Base-by-base conservation (phyloP, 2,329 filamentous ascomycete genomes). In the Xylariales sp. region DNA sequence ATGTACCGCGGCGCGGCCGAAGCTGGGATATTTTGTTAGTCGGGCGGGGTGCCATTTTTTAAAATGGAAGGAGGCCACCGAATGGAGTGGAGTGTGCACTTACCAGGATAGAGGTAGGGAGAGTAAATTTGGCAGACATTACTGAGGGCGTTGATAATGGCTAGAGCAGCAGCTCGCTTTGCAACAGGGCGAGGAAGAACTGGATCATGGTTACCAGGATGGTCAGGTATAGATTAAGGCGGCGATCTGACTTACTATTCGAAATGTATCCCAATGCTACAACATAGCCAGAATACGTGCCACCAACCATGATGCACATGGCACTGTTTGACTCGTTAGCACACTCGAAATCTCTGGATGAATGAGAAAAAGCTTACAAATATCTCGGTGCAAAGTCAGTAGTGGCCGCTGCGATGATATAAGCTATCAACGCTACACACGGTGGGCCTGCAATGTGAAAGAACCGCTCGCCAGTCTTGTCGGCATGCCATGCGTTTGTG, bases 41-140 rank as follows among this genome's bases (percentile, higher is more conserved):
- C 6, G 6, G 18, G 11, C 13, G 11, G 6, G 17, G 7, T 28
- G 6, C 16, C n/a, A 34, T 18, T 11, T 2, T 6, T 28, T 5
- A 18, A 19, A 13, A 18, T 19, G 23, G 15, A 5, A 16, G 23
- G 3, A 27, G 17, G n/a, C n/a, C n/a, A n/a, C n/a, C n/a, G n/a
- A n/a, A n/a, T n/a, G n/a, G n/a, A n/a, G n/a, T n/a, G n/a, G n/a
- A n/a, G n/a, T n/a, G n/a, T n/a, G n/a, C n/a, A n/a, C 33, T 36
- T n/a, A 36, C 33, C n/a, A 28, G 33, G 33, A 16, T 36, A 36
- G 11, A 36, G 33, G 19, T 27, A 36, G 15, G 33, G 33, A 6
- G 33, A 36, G 23, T 36, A 36, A 4, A 36, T 28, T 17, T 36
- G 33, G 16, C 33, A 36, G 12, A 36, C 33, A 16, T 37, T 37